These are phyloP conservation scores for Aaosphaeria pasadenensis DNA, from an alignment of 2,329 filamentous ascomycete genomes.

Conservation along the genomic window DNA sequence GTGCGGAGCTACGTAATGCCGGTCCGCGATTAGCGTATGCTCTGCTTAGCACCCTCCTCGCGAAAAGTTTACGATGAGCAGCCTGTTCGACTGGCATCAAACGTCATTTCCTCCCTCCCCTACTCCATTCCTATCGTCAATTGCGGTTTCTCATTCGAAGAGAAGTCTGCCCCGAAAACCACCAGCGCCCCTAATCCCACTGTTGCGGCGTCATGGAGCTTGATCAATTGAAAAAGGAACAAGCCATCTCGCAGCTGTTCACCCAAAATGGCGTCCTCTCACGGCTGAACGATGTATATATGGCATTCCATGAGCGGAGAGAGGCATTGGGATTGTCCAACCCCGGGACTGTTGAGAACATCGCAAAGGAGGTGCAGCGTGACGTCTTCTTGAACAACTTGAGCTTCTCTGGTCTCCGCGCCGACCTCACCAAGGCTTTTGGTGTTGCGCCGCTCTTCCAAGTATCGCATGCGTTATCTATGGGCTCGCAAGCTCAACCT, in stretches of 20 bases:
- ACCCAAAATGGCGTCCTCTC: constrained; percentile 50
- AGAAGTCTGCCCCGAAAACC: no score
- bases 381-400: constrained; percentile 95
- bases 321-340: constrained; percentile 85
- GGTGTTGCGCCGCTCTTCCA: constrained; percentile 93
- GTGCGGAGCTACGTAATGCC: background rate
- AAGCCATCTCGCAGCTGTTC: constrained; percentile 57
- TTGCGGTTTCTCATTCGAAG: no score
- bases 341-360: constrained; percentile 86
- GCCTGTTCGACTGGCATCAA: background rate
- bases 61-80: constrained; percentile 21
- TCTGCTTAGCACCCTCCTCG: constrained; percentile 22
- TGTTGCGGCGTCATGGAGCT: constrained; percentile 26
- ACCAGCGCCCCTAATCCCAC: background rate
- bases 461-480: constrained; percentile 93
- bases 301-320: constrained; percentile 79
- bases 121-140: no score
- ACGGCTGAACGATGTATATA: constrained; percentile 70
- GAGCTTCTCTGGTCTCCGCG: constrained; percentile 94
- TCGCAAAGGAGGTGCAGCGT: constrained; percentile 88
- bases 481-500: constrained; percentile 84
- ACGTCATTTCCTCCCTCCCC: background rate
- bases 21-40: constrained; percentile 9
- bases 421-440: constrained; percentile 95
- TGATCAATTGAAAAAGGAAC: constrained; percentile 24